A percentile compares a stretch with the other conserved stretches of the same genome.
Conservation (phyloP, 352 stramenopile genomes). For the Globisporangium polare region DNA sequence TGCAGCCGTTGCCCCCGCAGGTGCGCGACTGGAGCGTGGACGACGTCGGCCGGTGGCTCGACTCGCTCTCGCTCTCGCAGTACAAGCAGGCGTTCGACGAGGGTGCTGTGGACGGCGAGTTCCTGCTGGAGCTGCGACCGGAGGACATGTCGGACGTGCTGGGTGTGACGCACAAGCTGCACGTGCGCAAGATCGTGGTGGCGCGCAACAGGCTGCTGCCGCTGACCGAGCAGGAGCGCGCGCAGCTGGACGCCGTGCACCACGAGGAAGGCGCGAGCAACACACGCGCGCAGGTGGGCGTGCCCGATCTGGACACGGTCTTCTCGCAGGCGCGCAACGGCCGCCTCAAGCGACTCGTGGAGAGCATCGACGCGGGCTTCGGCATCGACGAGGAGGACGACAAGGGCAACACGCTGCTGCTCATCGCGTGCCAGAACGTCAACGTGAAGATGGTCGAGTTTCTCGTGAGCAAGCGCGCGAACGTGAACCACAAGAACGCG, state of each 20-base stretch:
- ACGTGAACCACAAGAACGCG: conserved; percentile 91
- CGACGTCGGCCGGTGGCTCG: conserved; percentile 91
- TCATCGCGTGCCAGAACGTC: conserved; percentile 88
- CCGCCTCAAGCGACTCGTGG: conserved; percentile 84
- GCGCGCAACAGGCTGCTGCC: conserved; percentile 86
- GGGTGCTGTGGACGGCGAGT: conserved; percentile 88
- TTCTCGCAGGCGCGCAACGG: conserved; percentile 90
- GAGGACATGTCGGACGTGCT: conserved; percentile 91
- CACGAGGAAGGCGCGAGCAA: conserved; percentile 43
- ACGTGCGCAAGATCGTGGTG: conserved; percentile 89
- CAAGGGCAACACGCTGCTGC: conserved; percentile 91
- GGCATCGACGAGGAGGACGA: conserved; percentile 87
- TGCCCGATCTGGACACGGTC: conserved; percentile 66
- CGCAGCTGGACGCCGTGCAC: conserved; percentile 60
- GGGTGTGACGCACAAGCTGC: conserved; percentile 88
- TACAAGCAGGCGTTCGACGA: conserved; percentile 91
- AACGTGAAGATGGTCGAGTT: conserved; percentile 89
- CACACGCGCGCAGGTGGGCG: conserved; percentile 20
- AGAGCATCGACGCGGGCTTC: conserved; percentile 89
- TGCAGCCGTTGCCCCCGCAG: conserved; percentile 70
- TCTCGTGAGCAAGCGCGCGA: conserved; percentile 76
- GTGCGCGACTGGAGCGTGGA: conserved; percentile 85
- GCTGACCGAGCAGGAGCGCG: conserved; percentile 66
- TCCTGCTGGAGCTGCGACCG: conserved; percentile 89
- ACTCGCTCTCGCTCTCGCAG: conserved; percentile 85